Evolutionary conservation across 805 yeast species (phyloP).

Genomic region (Wilhelminamyces savonicus): DNA sequence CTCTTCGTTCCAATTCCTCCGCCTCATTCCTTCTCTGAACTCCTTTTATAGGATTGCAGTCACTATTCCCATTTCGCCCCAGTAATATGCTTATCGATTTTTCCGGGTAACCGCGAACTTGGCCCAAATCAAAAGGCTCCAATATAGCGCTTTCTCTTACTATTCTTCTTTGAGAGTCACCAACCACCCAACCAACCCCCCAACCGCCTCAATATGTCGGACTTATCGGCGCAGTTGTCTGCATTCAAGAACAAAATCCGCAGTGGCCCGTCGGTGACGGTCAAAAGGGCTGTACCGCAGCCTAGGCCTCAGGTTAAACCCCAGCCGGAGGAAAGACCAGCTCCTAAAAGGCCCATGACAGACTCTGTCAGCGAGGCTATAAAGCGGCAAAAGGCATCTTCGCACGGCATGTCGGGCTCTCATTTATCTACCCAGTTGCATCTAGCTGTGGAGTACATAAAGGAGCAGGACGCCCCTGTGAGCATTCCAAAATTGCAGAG

Average conservation of each 20-base stretch:
- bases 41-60: too few relatives aligned
- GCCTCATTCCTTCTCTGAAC: too few relatives aligned
- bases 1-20: too few relatives aligned
- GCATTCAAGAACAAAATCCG: slow-evolving; percentile 41
- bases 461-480: slow-evolving; percentile 65
- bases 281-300: slow-evolving; percentile 16
- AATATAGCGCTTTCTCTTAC: too few relatives aligned
- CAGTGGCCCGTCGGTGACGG: slow-evolving; percentile 38
- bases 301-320: slow-evolving; percentile 5
- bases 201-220: too few relatives aligned
- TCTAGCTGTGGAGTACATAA: slow-evolving; percentile 87
- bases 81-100: too few relatives aligned
- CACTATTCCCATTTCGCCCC: too few relatives aligned
- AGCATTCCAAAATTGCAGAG: slow-evolving; percentile 57
- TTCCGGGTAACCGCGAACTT: too few relatives aligned
- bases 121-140: too few relatives aligned
- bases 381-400: slow-evolving; percentile 22
- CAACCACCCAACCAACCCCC: too few relatives aligned
- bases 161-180: too few relatives aligned
- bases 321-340: slow-evolving; percentile 1
- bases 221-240: slow-evolving; percentile 38
- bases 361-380: slow-evolving; percentile 27
- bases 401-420: slow-evolving; percentile 35
- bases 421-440: slow-evolving; percentile 83
- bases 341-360: slow-evolving; percentile 10